Evolutionary conservation across 2,329 filamentous ascomycete species (phyloP).

Genomic region (Simplicillium aogashimaense): DNA sequence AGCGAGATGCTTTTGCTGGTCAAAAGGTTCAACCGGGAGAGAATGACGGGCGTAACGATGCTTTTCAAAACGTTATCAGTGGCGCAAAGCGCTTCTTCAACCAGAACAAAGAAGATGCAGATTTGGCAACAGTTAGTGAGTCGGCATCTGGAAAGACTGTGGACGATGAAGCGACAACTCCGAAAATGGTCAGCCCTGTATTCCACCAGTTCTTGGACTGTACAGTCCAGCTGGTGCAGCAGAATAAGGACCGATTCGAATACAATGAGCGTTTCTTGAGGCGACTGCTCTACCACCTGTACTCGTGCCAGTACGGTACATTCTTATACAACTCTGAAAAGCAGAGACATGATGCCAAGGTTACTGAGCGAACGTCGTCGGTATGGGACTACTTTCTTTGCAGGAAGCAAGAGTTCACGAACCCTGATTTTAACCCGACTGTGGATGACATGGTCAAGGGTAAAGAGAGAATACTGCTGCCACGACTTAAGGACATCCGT

Average conservation of each 20-base stretch:
- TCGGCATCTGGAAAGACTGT: conserved; percentile 27
- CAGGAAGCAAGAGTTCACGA: conserved; percentile 70
- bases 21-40: conserved; percentile 52
- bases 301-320: conserved; percentile 93
- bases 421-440: conserved; percentile 63
- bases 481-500: conserved; percentile 63
- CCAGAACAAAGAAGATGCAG: conserved; percentile 50
- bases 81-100: conserved; percentile 88
- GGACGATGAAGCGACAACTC: conserved; percentile 60
- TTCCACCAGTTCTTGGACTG: conserved; percentile 98
- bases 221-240: conserved; percentile 79
- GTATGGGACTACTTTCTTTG: conserved; percentile 96
- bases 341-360: conserved; percentile 62
- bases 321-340: conserved; percentile 95
- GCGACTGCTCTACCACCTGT: conserved; percentile 82
- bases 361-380: conserved; percentile 64
- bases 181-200: conserved; percentile 89
- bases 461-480: conserved; percentile 76
- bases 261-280: conserved; percentile 92
- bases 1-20: conserved; percentile 68
- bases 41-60: conserved; percentile 55
- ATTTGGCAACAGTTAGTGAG: conserved; percentile 44
- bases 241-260: conserved; percentile 83
- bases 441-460: conserved; percentile 73
- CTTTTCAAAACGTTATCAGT: conserved; percentile 77